Conservation (phyloP, 352 stramenopile species). For the Phytopythium kandeliae region DNA sequence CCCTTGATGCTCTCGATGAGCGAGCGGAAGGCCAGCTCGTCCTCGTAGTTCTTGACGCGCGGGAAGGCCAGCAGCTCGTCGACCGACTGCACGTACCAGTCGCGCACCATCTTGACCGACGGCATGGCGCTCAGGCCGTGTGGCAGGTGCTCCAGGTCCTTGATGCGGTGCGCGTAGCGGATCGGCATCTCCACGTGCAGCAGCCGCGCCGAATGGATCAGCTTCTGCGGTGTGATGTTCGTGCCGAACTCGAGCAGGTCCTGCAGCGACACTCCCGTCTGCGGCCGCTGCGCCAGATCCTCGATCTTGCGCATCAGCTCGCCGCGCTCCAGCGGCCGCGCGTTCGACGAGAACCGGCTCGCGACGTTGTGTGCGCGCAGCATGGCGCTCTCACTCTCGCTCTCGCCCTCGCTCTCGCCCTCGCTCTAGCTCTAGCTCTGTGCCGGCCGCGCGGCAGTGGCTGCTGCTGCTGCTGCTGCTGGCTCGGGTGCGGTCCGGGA, state of each 20-base stretch:
- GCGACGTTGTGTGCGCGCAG: slow-evolving; percentile 4
- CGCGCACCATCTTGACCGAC: slow-evolving; percentile 92
- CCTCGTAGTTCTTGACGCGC: slow-evolving; percentile 72
- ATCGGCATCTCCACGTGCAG: slow-evolving; percentile 98
- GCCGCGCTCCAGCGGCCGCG: slow-evolving; percentile 11
- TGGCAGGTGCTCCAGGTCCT: slow-evolving; percentile 94
- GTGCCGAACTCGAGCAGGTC: slow-evolving; percentile 87
- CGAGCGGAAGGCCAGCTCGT: slow-evolving; percentile 90
- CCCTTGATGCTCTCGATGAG: slow-evolving; percentile 97
- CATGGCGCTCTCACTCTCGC: too few species aligned
- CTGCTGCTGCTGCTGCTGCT: too few species aligned
- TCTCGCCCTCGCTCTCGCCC: too few species aligned
- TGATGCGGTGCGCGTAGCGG: slow-evolving; percentile 93
- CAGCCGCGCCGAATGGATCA: slow-evolving; percentile 93
- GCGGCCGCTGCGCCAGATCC: slow-evolving; percentile 58
- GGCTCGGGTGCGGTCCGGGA: too few species aligned
- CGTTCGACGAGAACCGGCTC: slow-evolving; percentile 5
- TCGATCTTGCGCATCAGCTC: slow-evolving; percentile 68
- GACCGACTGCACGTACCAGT: slow-evolving; percentile 97
- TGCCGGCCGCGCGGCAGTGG: too few species aligned
- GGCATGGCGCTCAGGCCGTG: slow-evolving; percentile 93
- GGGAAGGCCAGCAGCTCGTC: slow-evolving; percentile 90
- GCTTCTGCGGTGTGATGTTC: slow-evolving; percentile 72
- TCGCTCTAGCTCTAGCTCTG: too few species aligned
- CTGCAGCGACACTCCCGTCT: slow-evolving; percentile 85